Conservation (phyloP, 257 asterid species). For the Capsicum pubescens region DNA sequence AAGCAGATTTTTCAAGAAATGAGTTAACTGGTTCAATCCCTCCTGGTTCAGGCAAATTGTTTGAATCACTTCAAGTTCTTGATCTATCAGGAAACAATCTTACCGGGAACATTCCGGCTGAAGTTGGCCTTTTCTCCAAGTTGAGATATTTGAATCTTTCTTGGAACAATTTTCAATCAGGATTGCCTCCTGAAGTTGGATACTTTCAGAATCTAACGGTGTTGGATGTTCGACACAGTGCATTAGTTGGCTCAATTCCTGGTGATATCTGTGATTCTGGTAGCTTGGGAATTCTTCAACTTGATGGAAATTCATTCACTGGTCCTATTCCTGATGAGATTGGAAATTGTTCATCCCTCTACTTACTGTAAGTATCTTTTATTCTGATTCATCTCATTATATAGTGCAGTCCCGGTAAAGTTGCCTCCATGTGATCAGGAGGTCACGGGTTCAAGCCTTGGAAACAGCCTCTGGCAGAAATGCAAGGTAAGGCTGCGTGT, state of each 20-base stretch:
- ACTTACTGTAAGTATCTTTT: conserved; percentile 67
- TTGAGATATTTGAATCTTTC: conserved; percentile 77
- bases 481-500: too few relatives aligned
- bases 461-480: too few relatives aligned
- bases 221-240: conserved; percentile 71
- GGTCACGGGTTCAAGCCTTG: too few relatives aligned
- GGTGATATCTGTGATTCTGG: conserved; percentile 84
- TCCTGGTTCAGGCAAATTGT: conserved; percentile 57
- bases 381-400: not conserved
- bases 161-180: conserved; percentile 74
- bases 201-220: conserved; percentile 69
- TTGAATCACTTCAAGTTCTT: conserved; percentile 58
- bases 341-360: conserved; percentile 86
- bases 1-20: conserved; percentile 78
- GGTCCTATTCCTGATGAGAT: conserved; percentile 79
- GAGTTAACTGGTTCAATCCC: conserved; percentile 66
- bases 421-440: too few relatives aligned
- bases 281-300: conserved; percentile 82
- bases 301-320: conserved; percentile 79
- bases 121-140: conserved; percentile 75
- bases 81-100: conserved; percentile 80
- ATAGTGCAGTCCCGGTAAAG: not conserved
- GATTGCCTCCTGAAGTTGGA: conserved; percentile 79
- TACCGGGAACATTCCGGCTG: conserved; percentile 70
- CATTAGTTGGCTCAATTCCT: conserved; percentile 70